Conservation (phyloP, 2,329 filamentous ascomycete species). For the Exophiala sideris region DNA sequence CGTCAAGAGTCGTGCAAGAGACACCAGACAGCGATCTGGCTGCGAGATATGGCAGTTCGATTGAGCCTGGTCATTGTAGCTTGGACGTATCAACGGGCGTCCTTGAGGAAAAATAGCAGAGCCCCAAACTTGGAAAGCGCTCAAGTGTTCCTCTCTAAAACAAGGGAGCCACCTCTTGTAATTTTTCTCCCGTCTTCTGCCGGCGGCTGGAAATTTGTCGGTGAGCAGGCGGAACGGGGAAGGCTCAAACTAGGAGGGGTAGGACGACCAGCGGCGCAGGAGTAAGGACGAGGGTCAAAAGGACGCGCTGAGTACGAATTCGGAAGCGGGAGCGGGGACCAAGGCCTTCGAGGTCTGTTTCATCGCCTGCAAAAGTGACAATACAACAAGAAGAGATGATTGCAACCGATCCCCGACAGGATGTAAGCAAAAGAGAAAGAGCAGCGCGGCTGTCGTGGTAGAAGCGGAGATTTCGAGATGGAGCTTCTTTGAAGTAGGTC, state of each 20-base stretch:
- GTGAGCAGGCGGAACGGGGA: constrained; percentile 7
- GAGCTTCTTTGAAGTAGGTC: background rate
- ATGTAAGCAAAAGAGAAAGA: constrained; percentile 7
- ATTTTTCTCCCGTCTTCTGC: constrained; percentile 4
- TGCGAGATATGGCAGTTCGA: constrained; percentile 29
- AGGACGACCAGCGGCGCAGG: constrained; percentile 23
- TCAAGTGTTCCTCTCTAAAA: constrained; percentile 21
- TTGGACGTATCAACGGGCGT: constrained; percentile 22
- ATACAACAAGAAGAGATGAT: constrained; percentile 7
- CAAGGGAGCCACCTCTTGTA: constrained; percentile 1
- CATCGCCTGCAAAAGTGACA: constrained; percentile 25
- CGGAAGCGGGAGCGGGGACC: constrained; percentile 15
- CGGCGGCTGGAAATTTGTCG: constrained; percentile 9
- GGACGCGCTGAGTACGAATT: constrained; percentile 8
- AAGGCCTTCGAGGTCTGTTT: constrained; percentile 19
- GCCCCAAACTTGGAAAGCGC: constrained; percentile 26
- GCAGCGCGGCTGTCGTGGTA: constrained; percentile 18
- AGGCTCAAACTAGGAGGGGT: constrained; percentile 15
- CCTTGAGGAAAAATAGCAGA: constrained; percentile 13
- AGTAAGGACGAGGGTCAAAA: constrained; percentile 16
- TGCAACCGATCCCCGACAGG: constrained; percentile 13
- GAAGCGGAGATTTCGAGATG: background rate
- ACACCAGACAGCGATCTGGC: constrained; percentile 28
- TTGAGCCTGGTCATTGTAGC: constrained; percentile 30
- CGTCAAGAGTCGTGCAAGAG: constrained; percentile 27